Base-by-base conservation (phyloP, 257 asterid species). In the Salvia hispanica region DNA sequence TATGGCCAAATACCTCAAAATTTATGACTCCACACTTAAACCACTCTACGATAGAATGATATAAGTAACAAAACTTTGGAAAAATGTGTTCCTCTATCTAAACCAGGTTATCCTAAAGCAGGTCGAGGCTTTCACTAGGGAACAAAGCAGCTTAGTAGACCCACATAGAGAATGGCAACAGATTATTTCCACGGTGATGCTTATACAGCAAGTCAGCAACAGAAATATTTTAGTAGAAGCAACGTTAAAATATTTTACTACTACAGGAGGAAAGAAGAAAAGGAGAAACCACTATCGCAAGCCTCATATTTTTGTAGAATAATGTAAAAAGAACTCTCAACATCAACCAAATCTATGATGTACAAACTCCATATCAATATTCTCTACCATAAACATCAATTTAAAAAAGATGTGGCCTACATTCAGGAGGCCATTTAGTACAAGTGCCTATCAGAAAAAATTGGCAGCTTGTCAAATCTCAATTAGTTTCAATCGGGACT, bases 401-500 rank as follows among this genome's bases (percentile, higher is more conserved):
- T n/a, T 7, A 43, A 11, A 7, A 54, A 11, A 3, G 33, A 54
- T 25, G 45, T 42, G 53, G 58, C 25, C 46, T 39, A 12, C 16
- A 15, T 39, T 45, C 28, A 55, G 52, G 21, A 67, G 48, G 13
- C 21, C 44, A 45, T 34, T 34, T 34, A 34, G 37, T 33, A 16
- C 21, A 18, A 33, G 16, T 67, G 65, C 5, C 37, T 34, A 34
- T 10, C 52, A 39, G 12, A 60, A 21, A 9, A 43, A 47, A 15
- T 12, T 15, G 16, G 51, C 31, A n/a, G n/a, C 7, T 13, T 37
- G 52, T 61, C 36, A 4, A 69, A 9, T 34, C 54, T 60, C 31
- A 51, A n/a, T 51, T 36, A 55, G 58, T 62, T 58, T 66, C 36
- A 54, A 52, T 33, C 15, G n/a, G 5, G 34, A 44, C 21, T 40